These are phyloP conservation scores for Clavispora fructus DNA, from an alignment of 805 yeast species.

Conservation along the genomic window DNA sequence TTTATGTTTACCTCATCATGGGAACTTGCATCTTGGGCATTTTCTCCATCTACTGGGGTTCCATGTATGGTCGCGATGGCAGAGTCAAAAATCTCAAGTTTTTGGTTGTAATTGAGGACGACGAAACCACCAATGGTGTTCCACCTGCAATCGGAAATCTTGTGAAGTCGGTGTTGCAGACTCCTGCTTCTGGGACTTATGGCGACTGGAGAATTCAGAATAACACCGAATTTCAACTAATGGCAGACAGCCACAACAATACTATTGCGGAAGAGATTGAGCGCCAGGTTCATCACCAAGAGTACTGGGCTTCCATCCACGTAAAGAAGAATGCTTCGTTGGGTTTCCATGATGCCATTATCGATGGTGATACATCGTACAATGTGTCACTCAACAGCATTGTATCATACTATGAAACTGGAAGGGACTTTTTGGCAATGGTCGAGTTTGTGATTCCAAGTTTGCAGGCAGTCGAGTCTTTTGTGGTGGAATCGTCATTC, in stretches of 20 bases:
- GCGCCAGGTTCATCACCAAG: conserved; percentile 45
- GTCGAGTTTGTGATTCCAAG: conserved; percentile 37
- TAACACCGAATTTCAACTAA: conserved; percentile 20
- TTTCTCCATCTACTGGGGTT: conserved; percentile 48
- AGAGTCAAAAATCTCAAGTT: conserved; percentile 30
- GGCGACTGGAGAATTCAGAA: conserved; percentile 37
- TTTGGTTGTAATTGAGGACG: conserved; percentile 37
- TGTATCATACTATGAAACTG: conserved; percentile 52
- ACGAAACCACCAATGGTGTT: conserved; percentile 15
- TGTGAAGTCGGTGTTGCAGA: conserved; percentile 6
- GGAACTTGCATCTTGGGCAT: conserved; percentile 32
- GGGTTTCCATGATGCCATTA: conserved; percentile 36
- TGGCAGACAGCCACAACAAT: conserved; percentile 23
- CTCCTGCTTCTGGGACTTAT: conserved; percentile 14
- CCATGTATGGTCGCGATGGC: conserved; percentile 27
- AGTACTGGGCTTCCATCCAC: conserved; percentile 61
- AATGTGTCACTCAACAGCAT: conserved; percentile 27
- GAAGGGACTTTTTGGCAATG: conserved; percentile 54
- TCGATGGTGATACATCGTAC: conserved; percentile 24
- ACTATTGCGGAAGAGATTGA: conserved; percentile 33
- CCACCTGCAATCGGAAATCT: conserved; percentile 27
- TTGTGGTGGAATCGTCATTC: conserved; percentile 23
- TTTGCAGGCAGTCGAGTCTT: conserved; percentile 29
- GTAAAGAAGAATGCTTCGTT: conserved; percentile 45
- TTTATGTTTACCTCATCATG: conserved; percentile 25